Evolutionary conservation across 441 rosid genomes (phyloP).

Genomic region (Theobroma grandiflorum): DNA sequence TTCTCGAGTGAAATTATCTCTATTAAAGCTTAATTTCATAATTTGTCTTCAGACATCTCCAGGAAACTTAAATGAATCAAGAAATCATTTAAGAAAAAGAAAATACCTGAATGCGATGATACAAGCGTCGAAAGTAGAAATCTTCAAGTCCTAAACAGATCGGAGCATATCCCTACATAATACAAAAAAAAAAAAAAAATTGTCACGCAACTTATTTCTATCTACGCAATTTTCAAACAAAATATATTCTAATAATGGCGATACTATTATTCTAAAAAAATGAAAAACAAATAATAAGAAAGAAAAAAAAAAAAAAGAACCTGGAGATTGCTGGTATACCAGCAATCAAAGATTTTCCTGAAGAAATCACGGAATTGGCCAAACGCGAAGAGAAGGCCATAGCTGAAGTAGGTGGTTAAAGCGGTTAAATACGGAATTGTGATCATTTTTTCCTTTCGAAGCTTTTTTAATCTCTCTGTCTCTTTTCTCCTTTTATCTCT

Average conservation of each 20-base stretch:
- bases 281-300: neutral
- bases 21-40: neutral
- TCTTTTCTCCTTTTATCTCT: conserved; percentile 6
- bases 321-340: conserved; percentile 64
- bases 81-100: neutral
- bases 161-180: conserved; percentile 76
- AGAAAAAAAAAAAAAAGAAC: conserved; percentile 29
- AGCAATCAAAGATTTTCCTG: conserved; percentile 72
- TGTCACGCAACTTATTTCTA: neutral
- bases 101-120: conserved; percentile 79
- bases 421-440: conserved; percentile 86
- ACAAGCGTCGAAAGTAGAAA: conserved; percentile 77
- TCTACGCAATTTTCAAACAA: conserved; percentile 1
- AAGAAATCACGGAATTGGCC: conserved; percentile 92
- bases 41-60: neutral
- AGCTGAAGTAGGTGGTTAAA: conserved; percentile 82
- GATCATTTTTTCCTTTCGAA: conserved; percentile 50
- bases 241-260: conserved; percentile 4
- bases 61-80: neutral
- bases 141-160: conserved; percentile 82
- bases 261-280: neutral
- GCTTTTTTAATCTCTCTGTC: neutral
- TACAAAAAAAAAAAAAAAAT: neutral
- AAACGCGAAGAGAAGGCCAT: conserved; percentile 79
- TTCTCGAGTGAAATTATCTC: neutral